Conservation (phyloP, 2,329 filamentous ascomycete species). For the Macrophomina tecta region DNA sequence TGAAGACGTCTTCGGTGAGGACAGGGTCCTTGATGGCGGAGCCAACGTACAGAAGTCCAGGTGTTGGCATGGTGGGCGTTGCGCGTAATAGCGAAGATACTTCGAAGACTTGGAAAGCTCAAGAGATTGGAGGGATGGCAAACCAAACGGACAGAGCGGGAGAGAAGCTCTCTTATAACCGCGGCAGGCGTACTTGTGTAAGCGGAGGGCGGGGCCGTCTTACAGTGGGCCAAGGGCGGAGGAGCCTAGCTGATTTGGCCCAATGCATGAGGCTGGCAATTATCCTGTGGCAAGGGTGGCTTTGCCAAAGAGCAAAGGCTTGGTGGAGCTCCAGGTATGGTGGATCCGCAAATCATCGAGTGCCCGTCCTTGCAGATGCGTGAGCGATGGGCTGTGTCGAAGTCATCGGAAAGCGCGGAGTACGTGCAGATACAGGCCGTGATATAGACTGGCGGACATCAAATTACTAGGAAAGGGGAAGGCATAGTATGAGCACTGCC, state of each 20-base stretch:
- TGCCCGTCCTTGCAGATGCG: too few relatives aligned
- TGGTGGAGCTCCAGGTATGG: too few relatives aligned
- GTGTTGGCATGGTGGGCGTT: slow-evolving; percentile 12
- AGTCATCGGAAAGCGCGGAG: too few relatives aligned
- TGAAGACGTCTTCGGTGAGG: slow-evolving; percentile 26
- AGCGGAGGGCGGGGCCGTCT: not conserved
- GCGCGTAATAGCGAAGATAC: not conserved
- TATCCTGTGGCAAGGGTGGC: too few relatives aligned
- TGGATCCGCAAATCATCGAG: too few relatives aligned
- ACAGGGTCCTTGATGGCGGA: slow-evolving; percentile 25
- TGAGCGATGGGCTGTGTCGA: too few relatives aligned
- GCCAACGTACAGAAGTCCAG: slow-evolving; percentile 21
- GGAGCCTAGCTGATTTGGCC: not conserved
- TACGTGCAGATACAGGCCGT: too few relatives aligned
- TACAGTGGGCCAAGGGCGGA: not conserved
- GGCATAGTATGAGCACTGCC: too few relatives aligned
- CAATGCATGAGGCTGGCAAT: too few relatives aligned
- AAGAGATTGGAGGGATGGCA: not conserved
- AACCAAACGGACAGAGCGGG: not conserved
- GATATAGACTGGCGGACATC: too few relatives aligned
- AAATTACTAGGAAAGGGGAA: too few relatives aligned
- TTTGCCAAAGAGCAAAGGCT: too few relatives aligned
- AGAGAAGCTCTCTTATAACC: not conserved
- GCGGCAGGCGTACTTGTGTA: not conserved
- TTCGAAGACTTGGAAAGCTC: not conserved